Evolutionary conservation across 2,329 filamentous ascomycete species (phyloP).

Genomic region (Fusarium sp.): DNA sequence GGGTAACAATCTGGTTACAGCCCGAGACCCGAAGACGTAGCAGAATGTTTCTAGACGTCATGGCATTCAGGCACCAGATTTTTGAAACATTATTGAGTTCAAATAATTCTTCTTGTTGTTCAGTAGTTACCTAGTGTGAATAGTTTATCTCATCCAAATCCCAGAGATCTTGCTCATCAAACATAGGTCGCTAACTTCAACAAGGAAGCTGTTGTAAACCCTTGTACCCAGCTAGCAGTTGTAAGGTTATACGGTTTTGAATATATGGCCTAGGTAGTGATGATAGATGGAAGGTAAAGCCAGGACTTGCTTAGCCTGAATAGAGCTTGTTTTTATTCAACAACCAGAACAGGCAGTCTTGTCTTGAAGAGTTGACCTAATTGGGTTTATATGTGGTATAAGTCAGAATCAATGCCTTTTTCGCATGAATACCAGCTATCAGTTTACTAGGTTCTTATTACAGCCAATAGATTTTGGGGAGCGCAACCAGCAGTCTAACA

Average conservation of each 20-base stretch:
- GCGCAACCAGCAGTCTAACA: background rate
- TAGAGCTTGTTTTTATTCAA: background rate
- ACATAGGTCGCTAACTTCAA: background rate
- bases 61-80: constrained; percentile 32
- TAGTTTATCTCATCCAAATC: constrained; percentile 1
- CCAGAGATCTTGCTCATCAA: constrained; percentile 1
- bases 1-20: constrained; percentile 37
- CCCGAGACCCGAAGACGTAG: constrained; percentile 23
- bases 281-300: background rate
- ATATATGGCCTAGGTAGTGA: background rate
- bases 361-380: background rate
- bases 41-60: constrained; percentile 36
- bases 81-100: constrained; percentile 21
- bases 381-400: background rate
- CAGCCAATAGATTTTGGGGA: background rate
- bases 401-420: background rate
- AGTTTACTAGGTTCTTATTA: background rate
- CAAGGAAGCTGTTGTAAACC: background rate
- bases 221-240: background rate
- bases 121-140: background rate
- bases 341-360: background rate
- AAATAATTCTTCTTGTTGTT: background rate
- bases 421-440: background rate
- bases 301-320: background rate
- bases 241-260: background rate